Base-by-base conservation (phyloP, 208 protist genomes). In the Acanthamoeba divionensis region DNA sequence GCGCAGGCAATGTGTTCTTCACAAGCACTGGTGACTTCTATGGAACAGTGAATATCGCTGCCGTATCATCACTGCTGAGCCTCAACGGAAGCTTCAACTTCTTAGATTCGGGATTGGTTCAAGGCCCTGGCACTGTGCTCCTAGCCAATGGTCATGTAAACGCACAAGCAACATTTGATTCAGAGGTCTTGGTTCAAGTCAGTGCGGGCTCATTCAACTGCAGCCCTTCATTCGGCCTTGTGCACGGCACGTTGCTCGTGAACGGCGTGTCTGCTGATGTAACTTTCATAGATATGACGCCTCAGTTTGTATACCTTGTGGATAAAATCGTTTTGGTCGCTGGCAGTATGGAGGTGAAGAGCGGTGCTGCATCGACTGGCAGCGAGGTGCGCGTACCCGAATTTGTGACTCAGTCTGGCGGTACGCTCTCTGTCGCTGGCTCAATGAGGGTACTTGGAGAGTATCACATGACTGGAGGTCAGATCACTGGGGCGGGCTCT, bases 1-100 rank as follows among this genome's bases (percentile, higher is more conserved):
- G 36, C 71, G 41, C 41, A 44, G 75, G 75, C 47, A 48, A 26
- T 21, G 50, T 85, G 29, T 7, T n/a, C 75, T 85, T 85, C 75
- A 65, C n/a, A 48, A 38, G 47, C 52, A 85, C 60, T 54, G 75
- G 75, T 54, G 65, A 48, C 47, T 85, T 85, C 75, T 12, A 31
- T 33, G 33, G 75, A 48, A 29, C 75, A 18, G 8, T 85, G 36
- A 36, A 85, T 24, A 85, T 85, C 36, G 69, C 21, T 7, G 3
- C 41, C 69, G 36, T 5, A 41, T 18, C 69, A 21, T n/a, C n/a
- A n/a, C 7, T 52, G 69, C 45, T 44, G 8, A 13, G 26, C 24
- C 8, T 63, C 12, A 63, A 36, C 75, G 75, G 75, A 29, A 13
- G 8, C 15, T 63, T 85, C 75, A 85, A 36, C 75, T 5, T 85